Evolutionary conservation across 805 yeast genomes (phyloP).

Genomic region (Kodamaea fukazawae): DNA sequence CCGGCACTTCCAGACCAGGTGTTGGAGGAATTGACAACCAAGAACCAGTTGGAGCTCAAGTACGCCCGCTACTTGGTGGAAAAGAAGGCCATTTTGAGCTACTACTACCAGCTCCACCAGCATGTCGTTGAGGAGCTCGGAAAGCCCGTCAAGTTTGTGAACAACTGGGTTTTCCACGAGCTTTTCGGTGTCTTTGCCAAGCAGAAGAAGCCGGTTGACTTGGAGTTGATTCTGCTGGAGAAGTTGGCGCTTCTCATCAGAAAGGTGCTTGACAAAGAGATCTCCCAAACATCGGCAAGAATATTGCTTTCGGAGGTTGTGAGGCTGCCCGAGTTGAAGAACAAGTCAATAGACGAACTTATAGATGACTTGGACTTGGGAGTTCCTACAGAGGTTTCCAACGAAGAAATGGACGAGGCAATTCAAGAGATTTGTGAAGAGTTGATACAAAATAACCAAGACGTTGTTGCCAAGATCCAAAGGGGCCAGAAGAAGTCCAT

Average conservation of each 20-base stretch:
- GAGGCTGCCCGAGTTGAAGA: slow-evolving; percentile 37
- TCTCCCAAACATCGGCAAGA: slow-evolving; percentile 71
- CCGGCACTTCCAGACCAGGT: slow-evolving; percentile 65
- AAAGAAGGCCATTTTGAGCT: slow-evolving; percentile 46
- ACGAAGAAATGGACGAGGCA: slow-evolving; percentile 33
- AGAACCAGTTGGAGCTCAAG: slow-evolving; percentile 55
- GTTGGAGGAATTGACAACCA: slow-evolving; percentile 40
- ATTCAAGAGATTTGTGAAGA: slow-evolving; percentile 42
- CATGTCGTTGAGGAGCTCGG: slow-evolving; percentile 17
- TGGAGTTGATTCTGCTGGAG: slow-evolving; percentile 29
- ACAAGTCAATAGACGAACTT: slow-evolving; percentile 36
- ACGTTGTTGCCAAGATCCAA: slow-evolving; percentile 54
- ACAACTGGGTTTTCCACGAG: slow-evolving; percentile 84
- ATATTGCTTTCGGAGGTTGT: slow-evolving; percentile 61
- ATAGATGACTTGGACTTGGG: slow-evolving; percentile 54
- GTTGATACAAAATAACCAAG: slow-evolving; percentile 46
- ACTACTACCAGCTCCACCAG: slow-evolving; percentile 47
- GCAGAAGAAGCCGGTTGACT: slow-evolving; percentile 36
- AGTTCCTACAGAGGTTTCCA: slow-evolving; percentile 24
- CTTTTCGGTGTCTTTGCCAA: slow-evolving; percentile 66
- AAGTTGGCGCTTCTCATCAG: slow-evolving; percentile 55
- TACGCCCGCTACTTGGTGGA: slow-evolving; percentile 72
- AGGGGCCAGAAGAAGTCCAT: slow-evolving; percentile 63
- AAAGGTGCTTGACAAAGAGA: slow-evolving; percentile 41
- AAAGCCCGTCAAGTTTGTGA: slow-evolving; percentile 40